A percentile compares a stretch with the other conserved stretches of the same genome.
These are phyloP conservation scores for Epicoccum nigrum DNA, from an alignment of 2,329 filamentous ascomycete species.

Conservation along the genomic window DNA sequence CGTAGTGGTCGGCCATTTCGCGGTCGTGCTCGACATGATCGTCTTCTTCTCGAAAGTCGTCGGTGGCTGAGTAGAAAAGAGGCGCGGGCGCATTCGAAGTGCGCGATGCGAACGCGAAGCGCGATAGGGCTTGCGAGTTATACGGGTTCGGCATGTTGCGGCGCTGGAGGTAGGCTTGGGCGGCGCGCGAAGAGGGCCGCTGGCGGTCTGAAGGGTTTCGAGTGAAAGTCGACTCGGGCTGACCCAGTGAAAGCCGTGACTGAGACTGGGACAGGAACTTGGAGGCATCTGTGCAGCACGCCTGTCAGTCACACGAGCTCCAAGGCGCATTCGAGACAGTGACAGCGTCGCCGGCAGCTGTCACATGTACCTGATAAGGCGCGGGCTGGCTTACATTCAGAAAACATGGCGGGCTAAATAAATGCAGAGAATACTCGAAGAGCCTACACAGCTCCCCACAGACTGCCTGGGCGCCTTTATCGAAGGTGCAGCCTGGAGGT, in stretches of 20 bases:
- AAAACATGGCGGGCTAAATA: constrained; percentile 67
- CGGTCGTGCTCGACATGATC: constrained; percentile 89
- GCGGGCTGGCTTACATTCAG: constrained; percentile 75
- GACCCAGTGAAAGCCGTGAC: constrained; percentile 80
- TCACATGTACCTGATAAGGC: constrained; percentile 46
- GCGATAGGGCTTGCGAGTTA: constrained; percentile 68
- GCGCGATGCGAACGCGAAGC: constrained; percentile 80
- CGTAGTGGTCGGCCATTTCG: constrained; percentile 93
- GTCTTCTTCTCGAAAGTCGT: constrained; percentile 91
- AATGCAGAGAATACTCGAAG: constrained; percentile 13
- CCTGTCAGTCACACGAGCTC: constrained; percentile 53
- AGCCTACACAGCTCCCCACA: constrained; percentile 27
- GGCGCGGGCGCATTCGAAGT: constrained; percentile 80
- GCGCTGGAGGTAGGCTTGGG: constrained; percentile 58
- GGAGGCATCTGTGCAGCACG: constrained; percentile 76
- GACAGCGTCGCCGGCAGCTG: constrained; percentile 34
- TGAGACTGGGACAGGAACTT: constrained; percentile 97
- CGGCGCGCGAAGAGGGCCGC: constrained; percentile 54
- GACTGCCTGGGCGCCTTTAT: constrained; percentile 24
- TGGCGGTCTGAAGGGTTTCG: constrained; percentile 56
- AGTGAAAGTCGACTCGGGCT: constrained; percentile 54
- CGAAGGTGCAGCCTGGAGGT: constrained; percentile 27
- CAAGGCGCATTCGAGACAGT: constrained; percentile 34
- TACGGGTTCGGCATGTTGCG: constrained; percentile 73
- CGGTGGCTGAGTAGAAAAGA: constrained; percentile 89